phyloP scores from a whole-genome alignment of 164 flowering plant species.

The Chloranthus sessilifolius region DNA sequence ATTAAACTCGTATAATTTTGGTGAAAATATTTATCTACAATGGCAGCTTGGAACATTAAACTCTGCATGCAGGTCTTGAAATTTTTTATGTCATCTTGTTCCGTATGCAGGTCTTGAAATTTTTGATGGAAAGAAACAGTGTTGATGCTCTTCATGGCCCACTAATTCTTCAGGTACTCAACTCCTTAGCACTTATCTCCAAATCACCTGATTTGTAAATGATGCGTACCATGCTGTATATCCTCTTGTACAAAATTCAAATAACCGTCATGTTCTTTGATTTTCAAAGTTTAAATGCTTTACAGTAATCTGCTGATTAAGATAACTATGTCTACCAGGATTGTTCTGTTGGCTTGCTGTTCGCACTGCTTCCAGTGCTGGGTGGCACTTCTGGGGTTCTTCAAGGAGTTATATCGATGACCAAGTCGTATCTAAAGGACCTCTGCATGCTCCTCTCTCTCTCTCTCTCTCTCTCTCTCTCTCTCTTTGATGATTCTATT shows the following conservation, averaged over 20 bases:
- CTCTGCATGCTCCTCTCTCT: too few species aligned
- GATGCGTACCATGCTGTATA: too few species aligned
- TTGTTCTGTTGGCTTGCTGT: conserved; percentile 90
- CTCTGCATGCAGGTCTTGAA: too few species aligned
- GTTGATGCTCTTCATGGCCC: conserved; percentile 81
- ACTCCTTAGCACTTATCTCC: conserved; percentile 1
- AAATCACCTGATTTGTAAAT: not conserved
- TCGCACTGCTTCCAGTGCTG: conserved; percentile 89
- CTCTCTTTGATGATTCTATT: not conserved
- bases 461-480: not conserved
- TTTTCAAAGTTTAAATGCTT: too few species aligned
- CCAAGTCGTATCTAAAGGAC: conserved; percentile 37
- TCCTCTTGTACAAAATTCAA: too few species aligned
- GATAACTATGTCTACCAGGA: conserved; percentile 45
- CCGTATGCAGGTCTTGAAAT: conserved; percentile 70
- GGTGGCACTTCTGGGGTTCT: conserved; percentile 87
- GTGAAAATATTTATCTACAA: too few species aligned
- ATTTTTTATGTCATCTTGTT: too few species aligned
- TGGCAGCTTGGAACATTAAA: too few species aligned
- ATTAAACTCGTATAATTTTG: not conserved
- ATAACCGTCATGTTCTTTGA: too few species aligned
- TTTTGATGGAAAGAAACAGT: conserved; percentile 94
- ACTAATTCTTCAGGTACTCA: conserved; percentile 76
- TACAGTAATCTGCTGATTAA: too few species aligned
- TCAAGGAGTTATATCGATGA: conserved; percentile 80